Base-by-base conservation (phyloP, 1,284 basidiomycete species). In the Cryptococcus neoformans region DNA sequence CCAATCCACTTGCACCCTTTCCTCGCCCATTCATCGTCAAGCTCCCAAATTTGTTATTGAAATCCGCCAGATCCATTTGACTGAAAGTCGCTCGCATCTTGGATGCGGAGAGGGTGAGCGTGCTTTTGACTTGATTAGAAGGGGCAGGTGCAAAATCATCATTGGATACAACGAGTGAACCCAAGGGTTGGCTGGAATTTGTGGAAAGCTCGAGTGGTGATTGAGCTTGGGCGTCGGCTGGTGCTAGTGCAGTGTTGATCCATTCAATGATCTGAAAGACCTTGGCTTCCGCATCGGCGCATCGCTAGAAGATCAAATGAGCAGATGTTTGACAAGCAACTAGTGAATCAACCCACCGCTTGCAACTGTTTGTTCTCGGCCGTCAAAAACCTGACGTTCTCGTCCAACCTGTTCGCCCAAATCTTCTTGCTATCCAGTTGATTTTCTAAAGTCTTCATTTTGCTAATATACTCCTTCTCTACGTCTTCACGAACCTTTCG, bases 401-500 rank as follows among this genome's bases (percentile, higher is more conserved):
- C 69, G 59, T 76, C 70, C 48, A 76, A 58, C 39, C 71, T 60
- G 52, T 70, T 67, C 1, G 73, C 73, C 73, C 73, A 76, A 41
- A 73, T 72, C 50, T 58, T 62, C 62, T 76, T 76, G 61, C 62
- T 66, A 68, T 86, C 84, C 17, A 84, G 72, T 62, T 80, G 80
- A 64, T 77, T 80, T 55, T 80, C 78, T 69, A 90, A 84, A 34
- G 80, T 81, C 37, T 85, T 83, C 0, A 92, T 71, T 71, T 83
- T 85, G 2, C 59, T 80, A 7, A 76, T 67, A 86, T 87, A 92
- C 70, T 93, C 89, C 61, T 80, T 83, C 77, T 91, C 89, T 3
- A 91, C 87, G 55, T 91, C 88, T 70, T 90, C 89, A 44, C 85
- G 81, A 2, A 89, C 85, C 47, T 85, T 85, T 21, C 85, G 80